Base-by-base conservation (phyloP, 164 flowering plant genomes). In the Euptelea pleiosperma region DNA sequence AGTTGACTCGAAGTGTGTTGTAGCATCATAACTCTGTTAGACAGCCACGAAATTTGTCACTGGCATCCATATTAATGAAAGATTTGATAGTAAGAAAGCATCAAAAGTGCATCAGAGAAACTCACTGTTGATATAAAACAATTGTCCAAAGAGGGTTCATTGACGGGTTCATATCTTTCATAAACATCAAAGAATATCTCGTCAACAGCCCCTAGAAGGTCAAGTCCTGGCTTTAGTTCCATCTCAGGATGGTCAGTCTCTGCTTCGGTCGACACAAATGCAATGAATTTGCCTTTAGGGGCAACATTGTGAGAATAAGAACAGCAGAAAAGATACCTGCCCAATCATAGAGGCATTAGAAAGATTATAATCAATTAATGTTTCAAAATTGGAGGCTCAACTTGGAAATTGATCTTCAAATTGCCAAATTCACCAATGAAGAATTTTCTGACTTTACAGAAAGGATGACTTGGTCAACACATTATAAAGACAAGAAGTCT, bases 261-360 rank as follows among this genome's bases (percentile, higher is more conserved):
- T 4, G 96, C 98, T 63, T 89, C 98, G 0, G 96, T 70, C 2
- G 96, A 77, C 24, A 92, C 98, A 75, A 92, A 92, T 22, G 96
- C 98, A 69, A 92, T 89, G 67, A 77, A 92, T 70, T 92, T 92
- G 30, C 98, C 98, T 75, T 85, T 89, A 11, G 96, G 93, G 44
- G 96, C 98, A 72, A 92, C 96, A 70, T 85, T 87, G 80, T 92
- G 98, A 30, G 95, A 73, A 58, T 84, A 89, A 24, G 98, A 92
- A 57, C 96, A 92, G 58, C 98, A 92, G 74, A 92, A 89, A 25
- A 89, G 77, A 64, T 89, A 92, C 96, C 98, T 92, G 83, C 26
- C 52, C 66, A 68, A 39, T 35, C 51, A 70, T 4, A 57, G 3
- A 26, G n/a, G 28, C 35, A 36, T 24, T 22, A 45, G 5, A 30